These are phyloP conservation scores for Scalesia atractyloides DNA, from an alignment of 129 eudicot species.

Conservation along the genomic window DNA sequence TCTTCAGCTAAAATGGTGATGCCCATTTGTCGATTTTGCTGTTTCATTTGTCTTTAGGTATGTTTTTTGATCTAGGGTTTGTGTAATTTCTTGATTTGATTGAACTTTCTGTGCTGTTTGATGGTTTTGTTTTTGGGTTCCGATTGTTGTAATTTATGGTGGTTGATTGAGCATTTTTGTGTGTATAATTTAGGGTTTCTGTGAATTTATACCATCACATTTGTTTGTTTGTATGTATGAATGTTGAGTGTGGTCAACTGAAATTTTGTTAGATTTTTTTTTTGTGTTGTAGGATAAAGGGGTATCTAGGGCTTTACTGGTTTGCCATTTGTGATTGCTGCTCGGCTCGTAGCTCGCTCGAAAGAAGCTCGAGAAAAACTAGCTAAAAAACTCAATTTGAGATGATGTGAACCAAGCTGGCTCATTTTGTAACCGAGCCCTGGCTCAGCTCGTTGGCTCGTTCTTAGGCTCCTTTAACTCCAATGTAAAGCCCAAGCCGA, in stretches of 20 bases:
- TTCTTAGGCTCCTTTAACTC: no score
- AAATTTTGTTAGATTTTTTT: background rate
- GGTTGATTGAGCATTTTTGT: constrained; percentile 2
- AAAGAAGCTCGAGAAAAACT: no score
- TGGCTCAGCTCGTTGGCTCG: no score
- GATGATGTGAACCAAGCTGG: no score
- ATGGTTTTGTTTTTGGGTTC: background rate
- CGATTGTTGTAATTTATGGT: constrained; percentile 10
- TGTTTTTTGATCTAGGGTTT: constrained; percentile 19
- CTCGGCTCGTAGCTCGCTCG: no score
- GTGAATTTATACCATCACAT: background rate
- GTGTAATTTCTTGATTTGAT: constrained; percentile 10
- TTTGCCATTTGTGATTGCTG: no score
- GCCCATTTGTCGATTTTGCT: constrained; percentile 45
- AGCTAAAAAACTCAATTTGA: no score
- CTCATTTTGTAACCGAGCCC: no score
- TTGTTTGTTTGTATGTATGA: constrained; percentile 20
- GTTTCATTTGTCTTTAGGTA: constrained; percentile 35
- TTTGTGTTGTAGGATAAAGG: no score
- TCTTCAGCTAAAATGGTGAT: constrained; percentile 15
- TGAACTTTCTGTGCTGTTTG: background rate
- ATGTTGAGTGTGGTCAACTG: background rate
- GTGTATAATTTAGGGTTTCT: background rate
- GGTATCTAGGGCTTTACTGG: no score
- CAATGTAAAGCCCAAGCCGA: no score